Evolutionary conservation across 2,329 filamentous ascomycete genomes (phyloP), one percentile per base, ranked within the genome.

Genomic region (Pseudogymnoascus destructans): DNA sequence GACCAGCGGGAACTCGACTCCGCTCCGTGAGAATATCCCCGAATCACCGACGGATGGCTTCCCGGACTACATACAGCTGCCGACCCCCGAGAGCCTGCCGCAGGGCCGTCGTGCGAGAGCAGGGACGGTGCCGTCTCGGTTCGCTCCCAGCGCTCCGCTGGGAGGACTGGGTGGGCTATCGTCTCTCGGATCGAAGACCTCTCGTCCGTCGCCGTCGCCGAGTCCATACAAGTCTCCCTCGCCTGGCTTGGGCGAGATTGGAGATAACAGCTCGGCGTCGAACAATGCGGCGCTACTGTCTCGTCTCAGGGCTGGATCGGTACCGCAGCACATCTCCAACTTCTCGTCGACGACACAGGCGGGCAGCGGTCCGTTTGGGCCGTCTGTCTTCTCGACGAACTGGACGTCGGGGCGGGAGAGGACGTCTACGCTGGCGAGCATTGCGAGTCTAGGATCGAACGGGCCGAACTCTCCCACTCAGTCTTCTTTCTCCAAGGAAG

Each of bases 31-130:
- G 75, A 96, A 92, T 64, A 97, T 98, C 61, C 91, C 92, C 63
- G 93, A 98, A 74, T 96, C 92, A 33, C 93, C 93, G 30, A 93
- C 87, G 64, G 92, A 96, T 74, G 92, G 88, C 65, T 97, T 97
- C 66, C 91, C 93, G 60, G 91, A 95, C 71, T 89, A 95, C 70
- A 80, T 86, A 63, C 82, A 84, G 65, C 78, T 87, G 40, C 79
- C 86, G 40, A 79, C 85, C 7, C 80, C 86, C 63, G 80, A 84
- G 63, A 79, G 76, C 59, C 70, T 86, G 61, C 82, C 86, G 64
- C 79, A 86, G 66, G 81, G 83, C 54, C 83, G 93, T 63, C 84
- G 93, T 69, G 86, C 89, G 65, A 84, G 93, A 70, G 93, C 93
- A 61, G 93, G 93, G 64, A 98, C 93, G 2, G 84, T 98, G n/a